Conservation (phyloP, 129 eudicot genomes). For the Artemisia annua region DNA sequence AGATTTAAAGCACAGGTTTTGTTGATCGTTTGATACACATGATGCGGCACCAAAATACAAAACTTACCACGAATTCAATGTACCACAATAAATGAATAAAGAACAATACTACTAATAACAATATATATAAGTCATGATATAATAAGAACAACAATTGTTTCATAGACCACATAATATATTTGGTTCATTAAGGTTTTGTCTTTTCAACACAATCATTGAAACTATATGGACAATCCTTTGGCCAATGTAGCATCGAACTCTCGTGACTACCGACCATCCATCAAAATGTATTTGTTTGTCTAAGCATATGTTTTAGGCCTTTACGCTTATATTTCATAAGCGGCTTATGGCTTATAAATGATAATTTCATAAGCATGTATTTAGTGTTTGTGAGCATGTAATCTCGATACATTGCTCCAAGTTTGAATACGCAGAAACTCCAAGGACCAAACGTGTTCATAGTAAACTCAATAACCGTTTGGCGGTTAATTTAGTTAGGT, state of each 20-base stretch:
- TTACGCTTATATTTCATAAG: too few relatives aligned
- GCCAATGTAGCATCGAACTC: background rate
- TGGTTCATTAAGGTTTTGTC: background rate
- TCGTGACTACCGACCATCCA: background rate
- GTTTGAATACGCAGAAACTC: too few relatives aligned
- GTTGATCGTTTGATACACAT: slow-evolving; percentile 15
- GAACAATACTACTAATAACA: background rate
- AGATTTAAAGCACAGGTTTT: slow-evolving; percentile 16
- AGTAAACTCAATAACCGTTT: too few relatives aligned
- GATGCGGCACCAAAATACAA: slow-evolving; percentile 18
- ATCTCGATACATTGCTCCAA: too few relatives aligned
- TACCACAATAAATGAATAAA: slow-evolving; percentile 2
- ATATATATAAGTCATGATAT: background rate
- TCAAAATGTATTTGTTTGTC: background rate
- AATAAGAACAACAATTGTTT: too few relatives aligned
- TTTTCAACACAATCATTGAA: background rate
- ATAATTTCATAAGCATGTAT: too few relatives aligned
- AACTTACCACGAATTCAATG: slow-evolving; percentile 21
- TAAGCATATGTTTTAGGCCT: too few relatives aligned
- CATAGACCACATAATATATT: background rate
- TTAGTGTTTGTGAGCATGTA: too few relatives aligned
- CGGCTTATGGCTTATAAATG: background rate
- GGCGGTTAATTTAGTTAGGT: too few relatives aligned
- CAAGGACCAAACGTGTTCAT: too few relatives aligned
- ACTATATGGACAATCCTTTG: background rate